Conservation (phyloP, 2,329 filamentous ascomycete genomes). For the Aspergillus carbonarius region DNA sequence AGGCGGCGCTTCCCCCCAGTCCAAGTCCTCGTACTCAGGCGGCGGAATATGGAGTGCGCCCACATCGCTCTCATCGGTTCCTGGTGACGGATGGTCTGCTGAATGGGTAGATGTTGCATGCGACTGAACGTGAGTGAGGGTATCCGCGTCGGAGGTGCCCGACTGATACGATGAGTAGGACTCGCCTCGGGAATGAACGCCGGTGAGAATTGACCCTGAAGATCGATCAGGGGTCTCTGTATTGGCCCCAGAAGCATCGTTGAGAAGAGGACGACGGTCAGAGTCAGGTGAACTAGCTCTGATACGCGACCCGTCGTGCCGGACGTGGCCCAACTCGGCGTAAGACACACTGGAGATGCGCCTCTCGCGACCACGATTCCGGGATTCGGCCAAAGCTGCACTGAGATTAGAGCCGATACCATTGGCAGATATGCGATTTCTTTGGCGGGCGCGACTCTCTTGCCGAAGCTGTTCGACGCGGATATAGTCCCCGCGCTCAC, state of each 20-base stretch:
- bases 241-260: constrained; percentile 37
- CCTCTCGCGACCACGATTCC: constrained; percentile 43
- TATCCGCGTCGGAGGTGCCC: constrained; percentile 30
- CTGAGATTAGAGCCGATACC: constrained; percentile 38
- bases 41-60: constrained; percentile 39
- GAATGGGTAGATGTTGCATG: constrained; percentile 26
- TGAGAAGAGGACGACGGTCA: constrained; percentile 47
- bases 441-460: constrained; percentile 56
- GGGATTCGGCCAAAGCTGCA: constrained; percentile 44
- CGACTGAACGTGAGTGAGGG: constrained; percentile 28
- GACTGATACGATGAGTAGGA: constrained; percentile 40
- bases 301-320: constrained; percentile 51
- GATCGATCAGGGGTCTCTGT: constrained; percentile 24
- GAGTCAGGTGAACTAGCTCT: constrained; percentile 49
- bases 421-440: constrained; percentile 22
- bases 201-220: constrained; percentile 30
- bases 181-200: constrained; percentile 31
- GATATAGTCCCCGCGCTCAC: constrained; percentile 66
- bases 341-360: constrained; percentile 51
- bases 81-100: constrained; percentile 19
- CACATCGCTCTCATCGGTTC: constrained; percentile 37
- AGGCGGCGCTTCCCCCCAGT: constrained; percentile 46
- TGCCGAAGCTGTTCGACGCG: constrained; percentile 64
- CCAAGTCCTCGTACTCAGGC: constrained; percentile 43
- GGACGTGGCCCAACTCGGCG: constrained; percentile 48